Evolutionary conservation across 2,329 filamentous ascomycete genomes (phyloP), one percentile per base, ranked within the genome.

Genomic region (Penicillium expansum): DNA sequence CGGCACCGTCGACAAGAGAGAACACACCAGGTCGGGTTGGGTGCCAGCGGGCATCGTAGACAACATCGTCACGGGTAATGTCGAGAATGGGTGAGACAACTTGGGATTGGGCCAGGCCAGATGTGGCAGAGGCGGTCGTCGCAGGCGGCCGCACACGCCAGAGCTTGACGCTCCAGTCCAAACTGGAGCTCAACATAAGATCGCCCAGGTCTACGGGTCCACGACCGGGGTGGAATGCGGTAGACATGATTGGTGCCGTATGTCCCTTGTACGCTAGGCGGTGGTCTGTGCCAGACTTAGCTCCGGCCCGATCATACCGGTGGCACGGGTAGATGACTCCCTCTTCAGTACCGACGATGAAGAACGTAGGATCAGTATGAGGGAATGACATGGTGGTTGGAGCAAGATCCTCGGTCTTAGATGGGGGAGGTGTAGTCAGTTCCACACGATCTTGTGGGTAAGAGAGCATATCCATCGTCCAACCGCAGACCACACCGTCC

Each of bases 381-480:
- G 94, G 94, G 77, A 99, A 99, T 16, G 91, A 90, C 77, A 99
- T 90, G 74, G 90, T 96, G 0, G 91, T 96, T 2, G 95, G 94
- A 53, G 92, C 92, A 48, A 99, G 86, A 69, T 99, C 94, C 75
- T 99, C 95, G 5, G 92, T 93, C 74, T 92, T 93, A 65, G 90
- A 88, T 5, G 93, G 91, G 16, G 87, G 86, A 4, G 93, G 93
- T 2, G 92, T 90, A 58, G 87, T 88, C 13, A 99, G 82, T 68
- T 96, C 91, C 41, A 99, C 85, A 54, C 92, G 88, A 78, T 99
- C 94, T 75, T 97, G 93, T 0, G 94, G 94, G 74, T 97, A 91
- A 1, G 93, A 91, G 59, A 99, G 89, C 86, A 99, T 97, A 74
- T 99, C 95, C 62, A 97, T 91, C 54, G 90, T 92, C 94, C 94